Evolutionary conservation across 192 early-diverging fungal species (phyloP), one percentile per base, ranked within the genome.

Genomic region (Allomyces arbusculus): DNA sequence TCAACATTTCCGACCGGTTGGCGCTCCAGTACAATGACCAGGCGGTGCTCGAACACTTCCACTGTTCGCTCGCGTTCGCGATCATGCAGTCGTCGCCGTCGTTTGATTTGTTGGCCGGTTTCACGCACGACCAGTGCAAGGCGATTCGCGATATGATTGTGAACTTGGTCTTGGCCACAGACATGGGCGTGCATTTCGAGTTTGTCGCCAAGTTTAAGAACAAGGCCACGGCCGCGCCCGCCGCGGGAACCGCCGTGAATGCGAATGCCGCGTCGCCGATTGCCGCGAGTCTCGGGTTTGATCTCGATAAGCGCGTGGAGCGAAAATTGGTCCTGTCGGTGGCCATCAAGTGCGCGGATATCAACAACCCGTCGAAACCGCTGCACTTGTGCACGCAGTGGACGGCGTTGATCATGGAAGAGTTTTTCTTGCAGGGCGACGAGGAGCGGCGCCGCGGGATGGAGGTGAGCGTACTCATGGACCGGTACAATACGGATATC

Each of bases 271-370:
- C 20, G 50, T 40, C 33, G 33, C 33, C 33, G 33, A 40, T 40
- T 40, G 33, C 33, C 7, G 33, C 33, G 7, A 40, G 62, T 9
- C 61, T 26, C 24, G 66, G 69, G 10, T 64, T 79, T 61, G 74
- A 76, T 61, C 70, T 74, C 22, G 77, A 74, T 4, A 67, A 67
- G 23, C 62, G 67, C 62, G 44, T 63, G 64, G 74, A 78, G 44
- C 68, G 69, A 16, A 65, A 68, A 24, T 28, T 73, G 44, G 22
- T 74, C n/a, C 58, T 77, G 33, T 62, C 73, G 45, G 74, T 82
- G 69, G 71, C 76, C 4, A 78, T 82, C 26, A 82, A 82, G 69
- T 79, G 77, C 61, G 75, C 80, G 19, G 80, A 82, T 65, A 72
- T 82, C 12, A 80, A 80, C 62, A 82, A 82, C 68, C 71, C 75